phyloP scores from a whole-genome alignment of 2,329 filamentous ascomycete species.

The Scedosporium minutisporum region DNA sequence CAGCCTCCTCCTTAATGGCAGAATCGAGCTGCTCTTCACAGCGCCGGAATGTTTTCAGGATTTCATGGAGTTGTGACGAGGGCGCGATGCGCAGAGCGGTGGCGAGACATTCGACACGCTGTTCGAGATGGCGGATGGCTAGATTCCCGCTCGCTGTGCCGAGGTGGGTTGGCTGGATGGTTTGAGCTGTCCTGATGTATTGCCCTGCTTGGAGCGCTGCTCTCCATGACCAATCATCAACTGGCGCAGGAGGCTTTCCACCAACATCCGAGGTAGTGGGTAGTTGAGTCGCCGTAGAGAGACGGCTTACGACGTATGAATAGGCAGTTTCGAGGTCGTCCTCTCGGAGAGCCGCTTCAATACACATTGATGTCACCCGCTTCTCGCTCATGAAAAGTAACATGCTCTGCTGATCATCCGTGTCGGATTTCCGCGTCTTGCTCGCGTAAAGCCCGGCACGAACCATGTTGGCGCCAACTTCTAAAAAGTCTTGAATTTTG shows the following conservation, averaged over 20 bases:
- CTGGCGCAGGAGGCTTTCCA: neutral
- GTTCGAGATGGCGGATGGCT: slow-evolving; percentile 63
- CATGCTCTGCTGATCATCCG: slow-evolving; percentile 12
- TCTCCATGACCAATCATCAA: slow-evolving; percentile 66
- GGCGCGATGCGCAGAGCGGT: slow-evolving; percentile 68
- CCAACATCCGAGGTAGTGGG: slow-evolving; percentile 14
- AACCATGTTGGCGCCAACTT: slow-evolving; percentile 59
- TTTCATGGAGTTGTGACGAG: slow-evolving; percentile 58
- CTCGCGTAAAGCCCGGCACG: slow-evolving; percentile 37
- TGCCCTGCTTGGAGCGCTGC: slow-evolving; percentile 71
- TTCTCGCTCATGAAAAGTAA: slow-evolving; percentile 41
- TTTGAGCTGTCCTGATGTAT: slow-evolving; percentile 49
- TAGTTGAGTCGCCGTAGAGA: slow-evolving; percentile 28
- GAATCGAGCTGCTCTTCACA: slow-evolving; percentile 70
- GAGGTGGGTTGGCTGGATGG: slow-evolving; percentile 47
- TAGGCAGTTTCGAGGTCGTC: slow-evolving; percentile 82
- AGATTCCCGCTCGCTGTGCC: slow-evolving; percentile 50
- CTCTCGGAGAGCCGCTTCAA: slow-evolving; percentile 65
- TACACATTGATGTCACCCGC: slow-evolving; percentile 69
- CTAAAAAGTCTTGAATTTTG: slow-evolving; percentile 61
- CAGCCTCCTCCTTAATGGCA: slow-evolving; percentile 56
- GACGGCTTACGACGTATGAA: slow-evolving; percentile 66
- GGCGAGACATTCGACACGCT: slow-evolving; percentile 70
- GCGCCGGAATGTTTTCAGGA: slow-evolving; percentile 63
- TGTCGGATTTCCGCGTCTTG: neutral